Evolutionary conservation across 176 grass and related monocot genomes (phyloP).

Genomic region (Carex pumila): DNA sequence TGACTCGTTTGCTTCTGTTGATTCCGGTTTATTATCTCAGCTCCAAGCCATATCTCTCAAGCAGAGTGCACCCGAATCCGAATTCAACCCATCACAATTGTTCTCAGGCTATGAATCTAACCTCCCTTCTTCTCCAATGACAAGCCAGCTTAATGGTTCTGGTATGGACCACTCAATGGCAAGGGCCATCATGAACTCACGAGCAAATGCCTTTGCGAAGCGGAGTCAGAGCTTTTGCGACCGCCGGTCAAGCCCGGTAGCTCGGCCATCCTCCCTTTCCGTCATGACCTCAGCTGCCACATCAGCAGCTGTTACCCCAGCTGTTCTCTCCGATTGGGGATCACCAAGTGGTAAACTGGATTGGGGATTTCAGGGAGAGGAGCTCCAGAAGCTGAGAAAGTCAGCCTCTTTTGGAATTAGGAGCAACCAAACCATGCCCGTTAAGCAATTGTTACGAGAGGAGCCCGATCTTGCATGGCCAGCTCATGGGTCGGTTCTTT

Average conservation of each 20-base stretch:
- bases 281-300: constrained; percentile 46
- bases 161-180: constrained; percentile 72
- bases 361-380: constrained; percentile 91
- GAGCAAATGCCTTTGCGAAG: constrained; percentile 67
- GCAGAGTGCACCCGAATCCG: constrained; percentile 25
- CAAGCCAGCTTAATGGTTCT: constrained; percentile 36
- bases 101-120: constrained; percentile 25
- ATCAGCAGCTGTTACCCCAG: constrained; percentile 22
- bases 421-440: constrained; percentile 20
- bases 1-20: constrained; percentile 44
- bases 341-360: constrained; percentile 81
- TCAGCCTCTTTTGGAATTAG: constrained; percentile 81
- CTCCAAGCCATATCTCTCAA: constrained; percentile 55
- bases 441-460: constrained; percentile 55
- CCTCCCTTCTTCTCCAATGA: constrained; percentile 55
- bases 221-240: constrained; percentile 97
- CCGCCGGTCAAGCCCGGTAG: constrained; percentile 34
- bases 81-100: constrained; percentile 38
- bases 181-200: constrained; percentile 79
- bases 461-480: constrained; percentile 77
- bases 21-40: constrained; percentile 56
- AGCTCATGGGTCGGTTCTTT: constrained; percentile 37
- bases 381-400: constrained; percentile 89
- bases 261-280: constrained; percentile 31
- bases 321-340: constrained; percentile 67